Evolutionary conservation across 1,284 basidiomycete species (phyloP), one percentile per base, ranked within the genome.

Genomic region (Apiotrichum veenhuisii): DNA sequence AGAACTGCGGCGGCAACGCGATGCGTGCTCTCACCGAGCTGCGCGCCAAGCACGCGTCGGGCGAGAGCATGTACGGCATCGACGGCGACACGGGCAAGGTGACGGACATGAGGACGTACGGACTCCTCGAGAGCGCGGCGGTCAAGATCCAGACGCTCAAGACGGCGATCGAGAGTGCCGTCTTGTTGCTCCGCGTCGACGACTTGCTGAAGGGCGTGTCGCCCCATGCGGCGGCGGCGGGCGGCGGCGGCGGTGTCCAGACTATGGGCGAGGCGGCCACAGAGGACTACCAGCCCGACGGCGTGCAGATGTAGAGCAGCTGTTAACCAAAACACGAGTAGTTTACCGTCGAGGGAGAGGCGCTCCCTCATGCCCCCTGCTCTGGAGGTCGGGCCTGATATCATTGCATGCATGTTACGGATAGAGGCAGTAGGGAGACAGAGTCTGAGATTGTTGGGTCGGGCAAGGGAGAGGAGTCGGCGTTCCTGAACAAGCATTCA

Each of bases 61-160:
- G 93, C 11, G 87, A 95, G 69, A 79, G 88, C 74, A 87, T 87
- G 43, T 96, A 87, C 84, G 96, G 95, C 57, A 88, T 98, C 52
- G 88, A 98, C 66, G 95, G 95, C 36, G 89, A 97, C 71, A 91
- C 87, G 4, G 95, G 94, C 43, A 95, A 94, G 77, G 87, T 96
- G 42, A 88, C 89, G 38, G 91, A 98, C 73, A 98, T 98, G 95
- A 92, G 91, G 74, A 79, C 81, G 52, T 96, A 97, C 74, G 93
- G 93, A 0, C 79, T 98, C 56, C 91, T 93, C 65, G 96, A 98
- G 79, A 90, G 87, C 40, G 92, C 94, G 2, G 93, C 91, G 61
- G 94, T 99, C 70, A 98, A 98, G 87, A 88, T 96, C 50, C 95
- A 98, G 82, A 98, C 88, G 20, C 80, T 97, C 71, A 98, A 98